Conservation (phyloP, 2,329 filamentous ascomycete genomes). For the Beauveria rudraprayagi region DNA sequence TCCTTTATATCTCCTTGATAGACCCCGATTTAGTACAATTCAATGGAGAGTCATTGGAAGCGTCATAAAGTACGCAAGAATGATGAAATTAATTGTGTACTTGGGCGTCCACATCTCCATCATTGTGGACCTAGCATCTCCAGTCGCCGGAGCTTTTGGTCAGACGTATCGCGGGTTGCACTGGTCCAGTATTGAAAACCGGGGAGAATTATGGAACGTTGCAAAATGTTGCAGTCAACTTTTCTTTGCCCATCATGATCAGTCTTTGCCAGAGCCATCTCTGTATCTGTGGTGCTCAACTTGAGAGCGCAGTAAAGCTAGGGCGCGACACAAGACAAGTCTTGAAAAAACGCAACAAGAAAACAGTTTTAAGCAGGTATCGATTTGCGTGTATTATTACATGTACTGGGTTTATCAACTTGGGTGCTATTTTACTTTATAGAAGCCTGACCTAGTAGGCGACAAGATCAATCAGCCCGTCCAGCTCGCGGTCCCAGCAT, state of each 20-base stretch:
- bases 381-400: not conserved
- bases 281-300: not conserved
- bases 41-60: not conserved
- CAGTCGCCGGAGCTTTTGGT: slow-evolving; percentile 1
- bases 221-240: not conserved
- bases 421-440: not conserved
- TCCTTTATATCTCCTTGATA: not conserved
- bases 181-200: not conserved
- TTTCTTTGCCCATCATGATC: no score
- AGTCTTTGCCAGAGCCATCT: no score
- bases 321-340: no score
- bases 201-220: not conserved
- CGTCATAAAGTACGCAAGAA: slow-evolving; percentile 1
- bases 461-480: slow-evolving; percentile 58
- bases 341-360: no score
- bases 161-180: not conserved
- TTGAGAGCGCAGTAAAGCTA: not conserved
- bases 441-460: slow-evolving; percentile 50
- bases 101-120: not conserved
- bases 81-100: slow-evolving; percentile 2
- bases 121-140: not conserved
- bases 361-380: not conserved
- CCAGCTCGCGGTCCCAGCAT: slow-evolving; percentile 65
- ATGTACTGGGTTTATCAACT: not conserved
- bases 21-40: not conserved